Percentiles rank a stretch among this genome's conserved stretches.
Conservation (phyloP, 1,139 yeast genomes). For the Blastobotrys aristatus region DNA sequence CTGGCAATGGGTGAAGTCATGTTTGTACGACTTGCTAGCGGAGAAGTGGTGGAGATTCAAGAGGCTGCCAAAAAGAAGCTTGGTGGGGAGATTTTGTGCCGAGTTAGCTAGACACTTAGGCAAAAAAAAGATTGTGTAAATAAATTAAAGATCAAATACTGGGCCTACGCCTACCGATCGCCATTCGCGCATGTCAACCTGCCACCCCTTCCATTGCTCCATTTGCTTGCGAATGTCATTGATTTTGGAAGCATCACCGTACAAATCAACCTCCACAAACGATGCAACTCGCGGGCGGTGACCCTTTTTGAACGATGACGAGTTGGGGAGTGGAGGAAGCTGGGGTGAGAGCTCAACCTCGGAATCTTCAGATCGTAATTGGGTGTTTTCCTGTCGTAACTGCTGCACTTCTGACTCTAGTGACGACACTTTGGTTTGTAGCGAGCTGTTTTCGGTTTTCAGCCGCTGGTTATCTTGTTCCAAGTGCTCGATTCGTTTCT, state of each 20-base stretch:
- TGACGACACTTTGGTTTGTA: slow-evolving; percentile 16
- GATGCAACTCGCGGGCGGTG: slow-evolving; percentile 28
- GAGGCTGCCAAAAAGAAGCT: slow-evolving; percentile 76
- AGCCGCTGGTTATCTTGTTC: slow-evolving; percentile 29
- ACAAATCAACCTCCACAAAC: slow-evolving; percentile 35
- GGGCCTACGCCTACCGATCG: slow-evolving; percentile 61
- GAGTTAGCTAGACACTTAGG: slow-evolving; percentile 48
- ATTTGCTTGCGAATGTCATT: slow-evolving; percentile 32
- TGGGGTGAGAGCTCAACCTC: slow-evolving; percentile 28
- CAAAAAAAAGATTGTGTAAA: not conserved
- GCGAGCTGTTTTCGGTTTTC: slow-evolving; percentile 27
- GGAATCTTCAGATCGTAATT: slow-evolving; percentile 16
- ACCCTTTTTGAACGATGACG: slow-evolving; percentile 6
- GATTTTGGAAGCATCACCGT: slow-evolving; percentile 31
- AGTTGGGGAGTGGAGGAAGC: slow-evolving; percentile 14
- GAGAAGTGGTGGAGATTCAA: slow-evolving; percentile 64
- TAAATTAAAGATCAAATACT: slow-evolving; percentile 42
- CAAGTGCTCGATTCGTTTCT: slow-evolving; percentile 15
- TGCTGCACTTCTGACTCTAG: slow-evolving; percentile 11
- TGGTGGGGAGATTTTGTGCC: slow-evolving; percentile 76
- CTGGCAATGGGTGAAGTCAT: slow-evolving; percentile 87
- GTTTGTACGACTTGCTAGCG: slow-evolving; percentile 50
- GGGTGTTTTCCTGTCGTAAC: slow-evolving; percentile 28
- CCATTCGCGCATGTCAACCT: slow-evolving; percentile 82
- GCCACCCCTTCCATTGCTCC: slow-evolving; percentile 77